Evolutionary conservation across 2,329 filamentous ascomycete genomes (phyloP).

Genomic region (Trichoderma lentiforme): DNA sequence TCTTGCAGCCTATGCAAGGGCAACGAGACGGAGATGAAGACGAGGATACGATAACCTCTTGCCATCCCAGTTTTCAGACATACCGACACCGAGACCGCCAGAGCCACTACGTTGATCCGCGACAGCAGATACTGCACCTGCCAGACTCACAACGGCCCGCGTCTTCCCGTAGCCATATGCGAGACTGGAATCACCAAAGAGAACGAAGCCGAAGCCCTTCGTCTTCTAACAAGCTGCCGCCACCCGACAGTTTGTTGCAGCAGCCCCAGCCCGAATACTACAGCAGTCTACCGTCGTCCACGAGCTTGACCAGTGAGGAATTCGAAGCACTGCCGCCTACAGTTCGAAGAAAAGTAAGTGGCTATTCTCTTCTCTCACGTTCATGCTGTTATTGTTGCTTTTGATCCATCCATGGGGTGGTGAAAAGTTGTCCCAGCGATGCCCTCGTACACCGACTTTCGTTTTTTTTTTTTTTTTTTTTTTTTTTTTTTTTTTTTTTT

Average conservation of each 20-base stretch:
- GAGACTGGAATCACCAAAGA: conserved; percentile 17
- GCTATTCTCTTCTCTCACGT: conserved; percentile 15
- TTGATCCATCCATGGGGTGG: neutral
- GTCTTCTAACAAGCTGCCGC: conserved; percentile 22
- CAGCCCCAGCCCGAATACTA: conserved; percentile 20
- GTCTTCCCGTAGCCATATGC: conserved; percentile 28
- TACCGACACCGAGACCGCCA: conserved; percentile 23
- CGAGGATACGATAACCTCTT: conserved; percentile 10
- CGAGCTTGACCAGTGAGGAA: conserved; percentile 36
- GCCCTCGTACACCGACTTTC: neutral
- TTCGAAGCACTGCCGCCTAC: conserved; percentile 54
- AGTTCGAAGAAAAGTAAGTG: conserved; percentile 55
- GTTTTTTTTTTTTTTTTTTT: neutral
- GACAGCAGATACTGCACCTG: conserved; percentile 17
- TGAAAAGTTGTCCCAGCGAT: neutral
- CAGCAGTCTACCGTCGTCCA: conserved; percentile 27
- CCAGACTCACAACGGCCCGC: conserved; percentile 25
- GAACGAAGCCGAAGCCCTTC: conserved; percentile 14
- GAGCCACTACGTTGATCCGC: conserved; percentile 24
- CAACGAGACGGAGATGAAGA: conserved; percentile 10
- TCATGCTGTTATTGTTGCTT: conserved; percentile 16
- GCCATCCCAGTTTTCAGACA: conserved; percentile 14
- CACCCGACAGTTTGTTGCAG: conserved; percentile 24
- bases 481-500: neutral
- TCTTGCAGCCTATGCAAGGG: neutral